Conservation (phyloP, 164 flowering plant genomes). For the Nymphaea thermarum region DNA sequence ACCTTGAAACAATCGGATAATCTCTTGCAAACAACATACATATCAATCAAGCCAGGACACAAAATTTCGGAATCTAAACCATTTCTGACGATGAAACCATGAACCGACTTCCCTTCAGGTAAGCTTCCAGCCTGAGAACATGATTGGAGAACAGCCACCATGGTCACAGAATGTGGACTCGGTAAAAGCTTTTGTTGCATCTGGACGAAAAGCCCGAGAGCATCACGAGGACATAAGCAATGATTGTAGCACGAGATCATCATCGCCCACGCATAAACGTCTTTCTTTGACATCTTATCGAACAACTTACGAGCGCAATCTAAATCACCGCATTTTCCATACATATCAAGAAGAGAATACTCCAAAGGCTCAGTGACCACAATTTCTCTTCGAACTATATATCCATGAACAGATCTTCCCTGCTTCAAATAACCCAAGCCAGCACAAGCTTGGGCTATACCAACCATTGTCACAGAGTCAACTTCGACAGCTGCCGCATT, state of each 20-base stretch:
- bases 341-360: slow-evolving; percentile 49
- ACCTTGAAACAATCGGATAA: slow-evolving; percentile 19
- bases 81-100: slow-evolving; percentile 40
- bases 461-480: slow-evolving; percentile 52
- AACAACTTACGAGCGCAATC: slow-evolving; percentile 41
- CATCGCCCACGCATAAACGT: slow-evolving; percentile 39
- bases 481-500: slow-evolving; percentile 22
- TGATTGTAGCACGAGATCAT: slow-evolving; percentile 63
- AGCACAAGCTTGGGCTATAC: slow-evolving; percentile 53
- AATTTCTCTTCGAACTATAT: slow-evolving; percentile 27
- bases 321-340: slow-evolving; percentile 55
- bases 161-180: slow-evolving; percentile 20
- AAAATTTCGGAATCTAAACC: slow-evolving; percentile 26
- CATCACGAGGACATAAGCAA: slow-evolving; percentile 31
- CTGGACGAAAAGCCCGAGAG: slow-evolving; percentile 23
- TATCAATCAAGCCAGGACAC: slow-evolving; percentile 33
- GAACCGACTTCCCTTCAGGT: slow-evolving; percentile 53
- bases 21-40: slow-evolving; percentile 43
- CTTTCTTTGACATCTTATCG: slow-evolving; percentile 2
- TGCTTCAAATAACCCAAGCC: slow-evolving; percentile 27
- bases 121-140: slow-evolving; percentile 41
- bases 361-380: slow-evolving; percentile 24
- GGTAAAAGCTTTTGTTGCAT: slow-evolving; percentile 21
- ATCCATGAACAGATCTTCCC: slow-evolving; percentile 56
- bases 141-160: slow-evolving; percentile 37